Conservation (phyloP, 2,329 filamentous ascomycete species). For the Penicillium janthinellum region DNA sequence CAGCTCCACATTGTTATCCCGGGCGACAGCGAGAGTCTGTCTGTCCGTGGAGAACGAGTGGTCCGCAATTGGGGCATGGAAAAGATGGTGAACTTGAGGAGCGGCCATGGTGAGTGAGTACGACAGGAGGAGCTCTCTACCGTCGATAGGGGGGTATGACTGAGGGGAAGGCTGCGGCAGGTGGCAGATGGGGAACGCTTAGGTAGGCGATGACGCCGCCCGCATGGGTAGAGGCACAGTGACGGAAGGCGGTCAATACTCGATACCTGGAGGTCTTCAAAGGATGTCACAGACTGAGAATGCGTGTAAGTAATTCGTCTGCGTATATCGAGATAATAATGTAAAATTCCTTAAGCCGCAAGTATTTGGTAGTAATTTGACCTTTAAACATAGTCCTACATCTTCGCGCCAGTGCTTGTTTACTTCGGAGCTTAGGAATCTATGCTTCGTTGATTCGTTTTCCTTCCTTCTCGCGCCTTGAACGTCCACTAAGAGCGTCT, state of each 20-base stretch:
- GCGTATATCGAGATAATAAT: no score
- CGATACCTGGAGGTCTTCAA: background rate
- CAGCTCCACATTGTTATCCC: slow-evolving; percentile 86
- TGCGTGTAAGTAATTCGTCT: no score
- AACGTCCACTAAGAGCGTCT: background rate
- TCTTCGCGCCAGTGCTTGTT: no score
- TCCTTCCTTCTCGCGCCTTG: background rate
- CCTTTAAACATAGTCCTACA: no score
- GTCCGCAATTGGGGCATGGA: slow-evolving; percentile 94
- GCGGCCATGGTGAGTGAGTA: slow-evolving; percentile 66
- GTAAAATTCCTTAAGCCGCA: no score
- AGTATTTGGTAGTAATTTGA: no score
- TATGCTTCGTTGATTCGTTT: no score
- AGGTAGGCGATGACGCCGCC: slow-evolving; percentile 22
- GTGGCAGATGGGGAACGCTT: slow-evolving; percentile 5
- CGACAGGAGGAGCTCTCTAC: slow-evolving; percentile 99
- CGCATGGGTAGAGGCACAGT: slow-evolving; percentile 18
- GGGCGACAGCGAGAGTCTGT: slow-evolving; percentile 83
- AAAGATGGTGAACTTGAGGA: slow-evolving; percentile 93
- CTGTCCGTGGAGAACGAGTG: slow-evolving; percentile 97
- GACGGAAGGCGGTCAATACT: background rate
- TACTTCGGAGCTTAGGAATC: background rate
- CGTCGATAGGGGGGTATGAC: slow-evolving; percentile 57
- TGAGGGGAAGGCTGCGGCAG: slow-evolving; percentile 12
- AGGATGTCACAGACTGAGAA: background rate